Base-by-base conservation (phyloP, 2,329 filamentous ascomycete species). In the Verticillium albo-atrum region DNA sequence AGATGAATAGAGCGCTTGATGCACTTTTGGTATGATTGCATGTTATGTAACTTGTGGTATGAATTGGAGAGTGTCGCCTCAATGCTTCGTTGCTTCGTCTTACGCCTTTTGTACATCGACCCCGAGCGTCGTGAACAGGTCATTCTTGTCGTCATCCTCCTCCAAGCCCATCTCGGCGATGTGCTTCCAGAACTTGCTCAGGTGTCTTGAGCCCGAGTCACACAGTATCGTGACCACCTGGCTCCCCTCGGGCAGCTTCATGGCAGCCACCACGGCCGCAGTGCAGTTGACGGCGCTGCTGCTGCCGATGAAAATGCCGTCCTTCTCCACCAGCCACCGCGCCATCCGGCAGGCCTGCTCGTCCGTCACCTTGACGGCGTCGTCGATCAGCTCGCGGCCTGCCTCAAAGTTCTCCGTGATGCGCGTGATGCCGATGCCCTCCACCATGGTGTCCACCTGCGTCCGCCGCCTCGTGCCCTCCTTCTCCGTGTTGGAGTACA, bases 201-300 rank as follows among this genome's bases (percentile, higher is more conserved):
- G 73, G 73, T 95, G 91, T 64, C 91, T 82, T 10, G 87, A 87
- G n/a, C 91, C 89, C n/a, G 85, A 86, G 75, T 96, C 91, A 72
- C 91, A 95, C 7, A 95, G 76, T n/a, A 96, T 79, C 0, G 91
- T 95, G n/a, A 93, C 90, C 50, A 96, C 84, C 32, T 80, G 82
- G 61, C 88, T 89, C 15, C 80, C 82, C 57, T 75, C 71, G 4
- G 84, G 84, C 62, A 93, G 75, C 50, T 78, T 77, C 70, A 87
- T 81, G 27, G 90, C 90, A 4, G 88, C 81, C 56, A 82, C 82
- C 10, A 90, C 87, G 25, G 91, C 89, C 4, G 90, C 91, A 50
- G 91, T 89, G 81, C 93, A 97, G 73, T 99, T 99, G 57, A 99
- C 94, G n/a, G 93, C 90, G 73, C 90, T 97, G 72, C 92, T 97